phyloP scores from a whole-genome alignment of 371 early-diverging fungal species.

The Lichtheimia ornata region DNA sequence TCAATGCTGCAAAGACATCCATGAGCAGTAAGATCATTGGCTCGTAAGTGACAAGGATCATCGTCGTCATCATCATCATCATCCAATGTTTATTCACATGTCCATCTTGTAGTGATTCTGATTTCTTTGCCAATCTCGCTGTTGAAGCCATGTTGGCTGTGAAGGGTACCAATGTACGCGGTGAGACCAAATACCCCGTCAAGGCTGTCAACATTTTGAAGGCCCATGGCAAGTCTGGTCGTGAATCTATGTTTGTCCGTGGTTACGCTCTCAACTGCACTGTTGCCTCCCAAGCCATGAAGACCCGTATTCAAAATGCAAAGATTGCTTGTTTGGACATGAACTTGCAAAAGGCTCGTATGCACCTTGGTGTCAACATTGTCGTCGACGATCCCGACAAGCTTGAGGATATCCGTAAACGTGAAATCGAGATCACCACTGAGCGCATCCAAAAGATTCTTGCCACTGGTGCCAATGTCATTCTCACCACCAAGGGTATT shows the following conservation, averaged over 20 bases:
- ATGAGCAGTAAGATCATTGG: slow-evolving; percentile 99
- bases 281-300: slow-evolving; percentile 96
- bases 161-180: slow-evolving; percentile 82
- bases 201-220: slow-evolving; percentile 99
- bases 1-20: slow-evolving; percentile 97
- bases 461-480: slow-evolving; percentile 97
- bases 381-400: slow-evolving; percentile 98
- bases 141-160: slow-evolving; percentile 96
- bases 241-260: slow-evolving; percentile 89
- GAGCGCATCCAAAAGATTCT: slow-evolving; percentile 97
- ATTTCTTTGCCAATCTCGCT: slow-evolving; percentile 96
- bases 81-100: background rate
- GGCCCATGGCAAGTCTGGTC: slow-evolving; percentile 96
- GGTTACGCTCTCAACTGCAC: slow-evolving; percentile 99
- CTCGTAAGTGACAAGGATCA: slow-evolving; percentile 52
- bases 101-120: slow-evolving; percentile 72
- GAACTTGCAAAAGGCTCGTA: slow-evolving; percentile 98
- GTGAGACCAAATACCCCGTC: slow-evolving; percentile 95
- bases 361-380: slow-evolving; percentile 98
- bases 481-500: slow-evolving; percentile 99
- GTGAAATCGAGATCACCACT: slow-evolving; percentile 95
- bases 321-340: slow-evolving; percentile 99
- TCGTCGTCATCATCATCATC: background rate
- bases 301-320: slow-evolving; percentile 84
- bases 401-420: slow-evolving; percentile 97